Evolutionary conservation across 352 stramenopile species (phyloP), one percentile per base, ranked within the genome.

Genomic region (Peronospora tabacina): DNA sequence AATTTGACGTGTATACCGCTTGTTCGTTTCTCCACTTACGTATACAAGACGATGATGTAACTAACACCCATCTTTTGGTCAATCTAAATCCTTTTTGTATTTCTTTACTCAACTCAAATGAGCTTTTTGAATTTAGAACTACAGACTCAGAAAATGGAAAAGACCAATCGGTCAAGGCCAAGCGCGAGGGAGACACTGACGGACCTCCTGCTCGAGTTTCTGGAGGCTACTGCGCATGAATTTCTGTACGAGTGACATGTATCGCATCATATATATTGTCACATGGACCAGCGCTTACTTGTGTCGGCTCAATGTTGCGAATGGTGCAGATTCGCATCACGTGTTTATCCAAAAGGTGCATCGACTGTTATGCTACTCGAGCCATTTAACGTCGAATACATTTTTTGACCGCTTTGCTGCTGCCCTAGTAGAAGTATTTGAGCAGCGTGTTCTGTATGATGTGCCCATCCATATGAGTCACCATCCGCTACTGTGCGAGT

Each of bases 391-490:
- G 34, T 10, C 22, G 36, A 41, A 35, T 38, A 11, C 35, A n/a
- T n/a, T 20, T 29, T 33, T 24, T 54, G 33, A 15, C 37, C 19
- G 15, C 7, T 29, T 42, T 26, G 15, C 7, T 29, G 10, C 47
- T 49, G n/a, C 1, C 5, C 4, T 16, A 9, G 20, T 48, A 85
- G 77, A 86, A 47, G 50, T 77, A 0, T 93, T 90, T 47, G 69
- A 82, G 45, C 61, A 47, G 35, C 66, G 76, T 11, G 66, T 72
- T 30, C 58, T 89, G 33, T 93, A 90, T 44, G 63, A 77, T 39
- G 75, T 93, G 5, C 82, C 82, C n/a, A 66, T 88, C 30, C 75
- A 90, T 54, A 88, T 87, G 73, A 82, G 48, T 42, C 70, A 77
- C 7, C 78, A 93, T 45, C 82, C 76, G 20, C 49, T 68, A 40